phyloP scores from a whole-genome alignment of 148 eudicot species.

The Amaranthus cruentus region DNA sequence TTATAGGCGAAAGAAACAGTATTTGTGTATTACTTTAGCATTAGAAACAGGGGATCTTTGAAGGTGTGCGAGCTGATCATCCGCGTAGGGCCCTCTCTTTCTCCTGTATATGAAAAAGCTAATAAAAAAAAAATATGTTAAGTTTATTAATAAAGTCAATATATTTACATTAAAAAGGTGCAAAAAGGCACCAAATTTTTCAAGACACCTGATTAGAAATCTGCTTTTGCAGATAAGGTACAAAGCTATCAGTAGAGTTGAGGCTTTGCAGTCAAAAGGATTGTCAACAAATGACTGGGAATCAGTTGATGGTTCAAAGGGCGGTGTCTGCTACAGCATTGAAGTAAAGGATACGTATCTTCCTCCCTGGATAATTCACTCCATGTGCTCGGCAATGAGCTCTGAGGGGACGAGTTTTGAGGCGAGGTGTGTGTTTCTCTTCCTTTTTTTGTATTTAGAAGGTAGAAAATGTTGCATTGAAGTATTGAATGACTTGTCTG shows the following conservation, averaged over 20 bases:
- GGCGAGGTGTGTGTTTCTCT: constrained; percentile 48
- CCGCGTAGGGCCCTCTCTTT: too few relatives aligned
- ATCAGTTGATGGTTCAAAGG: constrained; percentile 36
- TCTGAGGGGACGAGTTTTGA: constrained; percentile 63
- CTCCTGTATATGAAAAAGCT: too few relatives aligned
- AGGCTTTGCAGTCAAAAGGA: constrained; percentile 34
- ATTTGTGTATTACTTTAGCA: too few relatives aligned
- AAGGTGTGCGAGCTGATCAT: too few relatives aligned
- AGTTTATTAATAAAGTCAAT: too few relatives aligned
- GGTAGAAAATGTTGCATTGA: not conserved
- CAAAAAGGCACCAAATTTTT: too few relatives aligned
- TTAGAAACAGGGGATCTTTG: too few relatives aligned
- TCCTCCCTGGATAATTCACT: constrained; percentile 74
- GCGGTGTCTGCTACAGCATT: constrained; percentile 61
- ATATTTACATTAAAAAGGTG: too few relatives aligned
- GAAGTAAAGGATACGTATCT: constrained; percentile 74
- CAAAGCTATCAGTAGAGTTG: constrained; percentile 68
- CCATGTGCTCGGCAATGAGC: constrained; percentile 52
- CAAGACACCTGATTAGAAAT: too few relatives aligned
- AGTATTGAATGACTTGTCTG: not conserved
- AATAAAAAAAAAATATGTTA: too few relatives aligned
- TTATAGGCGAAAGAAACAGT: too few relatives aligned
- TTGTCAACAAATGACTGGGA: constrained; percentile 30
- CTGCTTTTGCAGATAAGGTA: constrained; percentile 55
- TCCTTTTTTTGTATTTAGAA: not conserved